These are phyloP conservation scores for Diaporthe vaccinii DNA, from an alignment of 2,329 filamentous ascomycete genomes.

Conservation along the genomic window DNA sequence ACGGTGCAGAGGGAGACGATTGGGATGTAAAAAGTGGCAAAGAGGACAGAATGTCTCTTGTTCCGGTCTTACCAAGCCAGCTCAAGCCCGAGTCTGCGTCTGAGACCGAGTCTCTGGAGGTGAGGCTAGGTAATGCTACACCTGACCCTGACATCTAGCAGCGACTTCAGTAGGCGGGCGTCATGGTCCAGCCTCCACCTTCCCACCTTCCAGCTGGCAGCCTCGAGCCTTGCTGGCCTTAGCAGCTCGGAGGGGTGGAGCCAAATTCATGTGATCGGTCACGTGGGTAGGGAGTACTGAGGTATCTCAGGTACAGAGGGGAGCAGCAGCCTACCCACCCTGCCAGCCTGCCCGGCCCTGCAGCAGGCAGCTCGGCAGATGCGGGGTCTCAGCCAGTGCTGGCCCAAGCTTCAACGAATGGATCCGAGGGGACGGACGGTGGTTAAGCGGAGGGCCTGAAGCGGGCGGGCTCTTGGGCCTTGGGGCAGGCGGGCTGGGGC, in stretches of 20 bases:
- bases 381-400: conserved; percentile 13
- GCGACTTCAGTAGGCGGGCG: conserved; percentile 7
- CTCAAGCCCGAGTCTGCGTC: not conserved
- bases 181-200: conserved; percentile 11
- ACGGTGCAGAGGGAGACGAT: not conserved
- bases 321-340: too few relatives aligned
- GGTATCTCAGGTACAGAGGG: too few relatives aligned
- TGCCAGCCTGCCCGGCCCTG: not conserved
- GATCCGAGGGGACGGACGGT: not conserved
- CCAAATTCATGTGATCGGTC: conserved; percentile 8
- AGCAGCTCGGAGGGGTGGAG: not conserved
- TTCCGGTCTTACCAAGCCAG: not conserved
- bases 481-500: conserved; percentile 4
- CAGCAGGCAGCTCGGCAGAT: conserved; percentile 5
- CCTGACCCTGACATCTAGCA: conserved; percentile 14
- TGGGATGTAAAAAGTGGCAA: not conserved
- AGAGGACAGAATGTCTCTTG: conserved; percentile 33
- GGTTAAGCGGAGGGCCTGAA: not conserved
- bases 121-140: conserved; percentile 31
- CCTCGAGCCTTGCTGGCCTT: conserved; percentile 34
- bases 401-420: conserved; percentile 21
- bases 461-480: conserved; percentile 3
- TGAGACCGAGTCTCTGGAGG: not conserved
- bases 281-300: not conserved
- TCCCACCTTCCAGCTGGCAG: not conserved